phyloP scores from a whole-genome alignment of 2,329 filamentous ascomycete genomes.

The Diaporthe destruens region DNA sequence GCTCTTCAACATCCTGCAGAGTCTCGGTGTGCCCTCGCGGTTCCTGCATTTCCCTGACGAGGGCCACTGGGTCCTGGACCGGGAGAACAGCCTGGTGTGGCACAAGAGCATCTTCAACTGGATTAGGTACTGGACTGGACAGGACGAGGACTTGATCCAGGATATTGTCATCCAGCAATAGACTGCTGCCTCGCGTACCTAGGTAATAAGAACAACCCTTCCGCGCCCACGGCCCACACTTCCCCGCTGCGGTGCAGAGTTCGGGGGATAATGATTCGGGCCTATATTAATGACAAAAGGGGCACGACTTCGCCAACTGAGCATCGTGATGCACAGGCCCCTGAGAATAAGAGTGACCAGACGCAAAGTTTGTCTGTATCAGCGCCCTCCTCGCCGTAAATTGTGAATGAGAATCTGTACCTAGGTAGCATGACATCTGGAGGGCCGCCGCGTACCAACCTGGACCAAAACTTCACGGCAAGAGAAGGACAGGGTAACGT shows the following conservation, averaged over 20 bases:
- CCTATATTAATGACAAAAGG: not conserved
- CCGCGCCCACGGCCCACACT: not conserved
- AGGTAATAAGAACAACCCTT: not conserved
- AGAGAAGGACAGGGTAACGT: not conserved
- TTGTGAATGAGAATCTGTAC: too few relatives aligned
- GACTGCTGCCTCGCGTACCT: not conserved
- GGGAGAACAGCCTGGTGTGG: constrained; percentile 77
- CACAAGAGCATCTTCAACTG: constrained; percentile 76
- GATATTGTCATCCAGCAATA: constrained; percentile 26
- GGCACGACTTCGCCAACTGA: not conserved
- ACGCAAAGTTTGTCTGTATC: not conserved
- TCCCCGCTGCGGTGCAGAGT: not conserved
- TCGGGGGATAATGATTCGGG: not conserved
- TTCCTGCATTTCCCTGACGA: constrained; percentile 79
- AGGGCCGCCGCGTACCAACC: too few relatives aligned
- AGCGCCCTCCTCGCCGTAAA: not conserved
- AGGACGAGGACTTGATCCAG: constrained; percentile 25
- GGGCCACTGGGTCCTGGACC: constrained; percentile 79
- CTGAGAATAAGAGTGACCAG: not conserved
- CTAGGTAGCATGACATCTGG: not conserved
- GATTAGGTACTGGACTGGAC: constrained; percentile 66
- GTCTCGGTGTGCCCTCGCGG: constrained; percentile 72
- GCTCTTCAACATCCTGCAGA: constrained; percentile 77
- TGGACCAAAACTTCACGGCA: not conserved
- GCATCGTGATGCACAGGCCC: not conserved